Base-by-base conservation (phyloP, 148 eudicot genomes). In the Rhododendron simsii region DNA sequence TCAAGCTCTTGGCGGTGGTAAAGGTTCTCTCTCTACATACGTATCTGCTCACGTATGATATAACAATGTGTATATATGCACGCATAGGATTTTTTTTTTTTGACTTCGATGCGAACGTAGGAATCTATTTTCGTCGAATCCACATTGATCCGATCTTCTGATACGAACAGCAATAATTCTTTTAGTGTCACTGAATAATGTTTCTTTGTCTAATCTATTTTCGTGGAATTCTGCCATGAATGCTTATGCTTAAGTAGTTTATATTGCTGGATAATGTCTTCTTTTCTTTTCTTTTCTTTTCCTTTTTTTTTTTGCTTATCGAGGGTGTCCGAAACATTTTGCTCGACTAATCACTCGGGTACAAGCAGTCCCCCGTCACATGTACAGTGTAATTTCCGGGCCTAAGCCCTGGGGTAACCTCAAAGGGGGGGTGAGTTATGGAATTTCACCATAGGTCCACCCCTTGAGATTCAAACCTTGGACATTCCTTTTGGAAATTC, bases 1-100 rank as follows among this genome's bases (percentile, higher is more conserved):
- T 92, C 95, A 86, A 86, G 86, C 92, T 89, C 99, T 95, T 44
- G 98, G 99, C 84, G 93, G 90, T 83, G 96, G 95, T 59, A 61
- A 95, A 61, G 95, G 99, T 97, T 81, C 87, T 80, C 87, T 87
- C 83, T 15, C 59, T 85, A 18, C 61, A 69, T 59, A 35, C 13
- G 1, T 26, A 39, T 7, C 11, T 37, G 73, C 15, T 1, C 51
- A 20, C 26, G 2, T 57, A 3, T 26, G 47, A 28, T 37, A n/a
- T 13, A 35, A 41, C 21, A 23, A 26, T 41, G 15, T 61, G 21
- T 5, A 50, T 35, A 18, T 51, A 55, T 1, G 55, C 67, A 81
- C 69, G 20, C 50, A 7, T 57, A 8, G 48, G 39, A n/a, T 12
- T 65, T n/a, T 2, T 23, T 26, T 12, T 15, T 14, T 69, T 30